phyloP scores from a whole-genome alignment of 106 monocot genomes.

The Acanthochlamys bracteata region DNA sequence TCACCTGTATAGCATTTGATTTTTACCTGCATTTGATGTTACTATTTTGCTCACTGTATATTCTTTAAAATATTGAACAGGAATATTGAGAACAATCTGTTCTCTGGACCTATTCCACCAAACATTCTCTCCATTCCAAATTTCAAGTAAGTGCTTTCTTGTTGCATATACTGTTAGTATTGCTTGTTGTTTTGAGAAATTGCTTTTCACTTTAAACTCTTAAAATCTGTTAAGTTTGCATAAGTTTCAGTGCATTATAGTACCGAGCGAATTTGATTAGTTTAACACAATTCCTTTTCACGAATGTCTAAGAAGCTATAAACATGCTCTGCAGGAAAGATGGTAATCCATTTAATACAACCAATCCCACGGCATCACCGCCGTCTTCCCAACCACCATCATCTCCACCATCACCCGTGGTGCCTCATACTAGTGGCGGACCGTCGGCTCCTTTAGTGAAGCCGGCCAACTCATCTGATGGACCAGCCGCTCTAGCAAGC shows the following conservation, averaged over 20 bases:
- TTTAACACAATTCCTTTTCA: not conserved
- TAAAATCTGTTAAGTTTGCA: not conserved
- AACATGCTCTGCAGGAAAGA: constrained; percentile 55
- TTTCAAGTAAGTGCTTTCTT: constrained; percentile 45
- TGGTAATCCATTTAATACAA: constrained; percentile 91
- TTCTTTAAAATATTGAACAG: constrained; percentile 32
- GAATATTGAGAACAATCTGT: constrained; percentile 84
- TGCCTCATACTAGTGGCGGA: constrained; percentile 15
- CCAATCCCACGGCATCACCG: constrained; percentile 39
- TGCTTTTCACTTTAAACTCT: too few species aligned
- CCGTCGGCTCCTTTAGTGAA: constrained; percentile 23
- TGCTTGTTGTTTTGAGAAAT: too few species aligned
- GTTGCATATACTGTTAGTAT: too few species aligned
- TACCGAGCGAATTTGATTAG: constrained; percentile 1
- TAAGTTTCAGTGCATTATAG: not conserved
- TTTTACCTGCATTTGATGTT: too few species aligned
- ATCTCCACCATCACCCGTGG: constrained; percentile 1
- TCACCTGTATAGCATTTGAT: too few species aligned
- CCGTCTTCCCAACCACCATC: constrained; percentile 22
- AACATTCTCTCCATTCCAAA: constrained; percentile 61
- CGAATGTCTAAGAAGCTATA: constrained; percentile 1
- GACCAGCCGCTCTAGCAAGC: constrained; percentile 17
- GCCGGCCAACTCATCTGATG: constrained; percentile 30
- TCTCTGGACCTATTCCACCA: constrained; percentile 71
- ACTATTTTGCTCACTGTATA: not conserved